Evolutionary conservation across 805 yeast genomes (phyloP).

Genomic region (Starmerella tilneyi): DNA sequence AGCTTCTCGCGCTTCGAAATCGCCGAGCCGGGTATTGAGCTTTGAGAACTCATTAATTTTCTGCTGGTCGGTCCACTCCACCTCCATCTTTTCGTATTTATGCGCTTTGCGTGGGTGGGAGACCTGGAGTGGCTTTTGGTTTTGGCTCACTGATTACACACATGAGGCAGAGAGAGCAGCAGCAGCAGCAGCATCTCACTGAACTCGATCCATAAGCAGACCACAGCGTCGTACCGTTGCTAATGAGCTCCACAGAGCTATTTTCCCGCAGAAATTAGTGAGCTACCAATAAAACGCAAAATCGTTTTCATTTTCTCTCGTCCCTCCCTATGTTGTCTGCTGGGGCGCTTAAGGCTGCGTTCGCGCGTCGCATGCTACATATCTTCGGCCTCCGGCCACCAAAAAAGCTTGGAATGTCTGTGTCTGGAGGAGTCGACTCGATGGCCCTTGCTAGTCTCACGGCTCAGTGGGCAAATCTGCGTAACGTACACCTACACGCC

Average conservation of each 20-base stretch:
- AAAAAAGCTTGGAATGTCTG: conserved; percentile 41
- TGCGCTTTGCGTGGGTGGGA: too few relatives aligned
- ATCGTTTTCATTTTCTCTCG: too few relatives aligned
- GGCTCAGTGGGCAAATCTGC: conserved; percentile 30
- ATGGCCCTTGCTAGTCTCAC: conserved; percentile 54
- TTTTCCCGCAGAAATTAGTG: too few relatives aligned
- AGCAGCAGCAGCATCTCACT: too few relatives aligned
- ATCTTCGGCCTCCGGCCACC: conserved; percentile 18
- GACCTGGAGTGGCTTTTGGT: not conserved
- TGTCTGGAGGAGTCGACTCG: conserved; percentile 78
- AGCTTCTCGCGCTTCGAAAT: conserved; percentile 41
- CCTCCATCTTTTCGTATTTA: conserved; percentile 37
- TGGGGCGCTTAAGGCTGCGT: not conserved
- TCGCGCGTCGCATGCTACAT: conserved; percentile 3
- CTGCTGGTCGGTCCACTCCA: conserved; percentile 76
- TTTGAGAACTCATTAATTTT: conserved; percentile 82
- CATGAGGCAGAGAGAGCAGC: too few relatives aligned
- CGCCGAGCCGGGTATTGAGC: conserved; percentile 60
- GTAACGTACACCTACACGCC: conserved; percentile 35
- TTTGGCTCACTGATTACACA: not conserved
- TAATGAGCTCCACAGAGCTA: too few relatives aligned
- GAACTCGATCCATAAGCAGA: too few relatives aligned
- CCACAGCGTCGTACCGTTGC: too few relatives aligned
- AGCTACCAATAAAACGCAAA: too few relatives aligned
- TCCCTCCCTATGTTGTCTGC: not conserved